Evolutionary conservation across 75 land plant species (phyloP).

Genomic region (Adiantum capillusveneris): DNA sequence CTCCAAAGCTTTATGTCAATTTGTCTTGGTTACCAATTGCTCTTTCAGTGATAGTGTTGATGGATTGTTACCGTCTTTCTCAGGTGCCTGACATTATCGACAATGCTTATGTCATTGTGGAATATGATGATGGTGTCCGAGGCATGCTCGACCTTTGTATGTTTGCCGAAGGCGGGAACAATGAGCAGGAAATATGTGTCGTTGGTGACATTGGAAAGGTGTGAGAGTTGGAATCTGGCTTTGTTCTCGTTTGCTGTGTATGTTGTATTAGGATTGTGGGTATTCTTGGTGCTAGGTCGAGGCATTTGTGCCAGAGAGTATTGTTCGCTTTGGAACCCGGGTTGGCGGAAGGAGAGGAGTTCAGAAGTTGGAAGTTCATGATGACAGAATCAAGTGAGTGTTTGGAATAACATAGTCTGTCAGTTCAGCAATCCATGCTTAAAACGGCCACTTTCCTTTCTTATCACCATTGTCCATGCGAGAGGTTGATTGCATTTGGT

Average conservation of each 20-base stretch:
- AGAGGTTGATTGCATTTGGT: background rate
- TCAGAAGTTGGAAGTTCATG: slow-evolving; percentile 44
- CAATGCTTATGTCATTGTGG: slow-evolving; percentile 91
- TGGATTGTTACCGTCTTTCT: background rate
- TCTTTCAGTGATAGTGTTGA: too few relatives aligned
- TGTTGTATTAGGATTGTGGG: background rate
- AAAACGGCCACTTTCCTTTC: background rate
- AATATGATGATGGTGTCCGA: slow-evolving; percentile 89
- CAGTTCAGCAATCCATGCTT: too few relatives aligned
- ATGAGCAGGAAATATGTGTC: slow-evolving; percentile 97
- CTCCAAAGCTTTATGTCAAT: too few relatives aligned
- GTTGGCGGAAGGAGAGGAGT: slow-evolving; percentile 61
- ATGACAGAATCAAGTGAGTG: slow-evolving; percentile 69
- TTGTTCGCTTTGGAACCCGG: slow-evolving; percentile 68
- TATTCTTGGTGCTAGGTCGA: slow-evolving; percentile 51
- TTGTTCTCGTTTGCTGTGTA: slow-evolving; percentile 2
- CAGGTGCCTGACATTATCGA: slow-evolving; percentile 97
- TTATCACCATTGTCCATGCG: background rate
- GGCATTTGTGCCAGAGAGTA: slow-evolving; percentile 93
- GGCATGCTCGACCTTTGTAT: slow-evolving; percentile 95
- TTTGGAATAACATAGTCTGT: background rate
- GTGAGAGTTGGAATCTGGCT: background rate
- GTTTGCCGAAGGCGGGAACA: slow-evolving; percentile 99
- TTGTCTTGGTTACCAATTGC: too few relatives aligned
- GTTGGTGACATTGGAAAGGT: slow-evolving; percentile 97